Conservation (phyloP, 2,329 filamentous ascomycete species). For the Parastagonospora nodorum region DNA sequence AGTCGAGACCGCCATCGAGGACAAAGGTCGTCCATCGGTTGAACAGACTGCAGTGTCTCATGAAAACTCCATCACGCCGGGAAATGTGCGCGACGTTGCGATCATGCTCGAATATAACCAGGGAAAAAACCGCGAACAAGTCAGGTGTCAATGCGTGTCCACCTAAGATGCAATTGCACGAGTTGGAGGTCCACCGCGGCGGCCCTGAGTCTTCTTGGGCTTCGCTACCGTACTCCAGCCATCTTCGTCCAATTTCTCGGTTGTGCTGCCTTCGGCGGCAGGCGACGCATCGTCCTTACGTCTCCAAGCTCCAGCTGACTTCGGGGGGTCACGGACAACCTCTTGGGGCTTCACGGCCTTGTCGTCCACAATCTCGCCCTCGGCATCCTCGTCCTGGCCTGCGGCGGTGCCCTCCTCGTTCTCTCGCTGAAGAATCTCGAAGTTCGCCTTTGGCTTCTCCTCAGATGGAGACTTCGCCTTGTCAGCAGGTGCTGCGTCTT, state of each 20-base stretch:
- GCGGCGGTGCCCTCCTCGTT: conserved; percentile 42
- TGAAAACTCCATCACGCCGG: conserved; percentile 32
- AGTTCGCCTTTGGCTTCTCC: conserved; percentile 56
- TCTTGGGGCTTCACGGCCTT: conserved; percentile 63
- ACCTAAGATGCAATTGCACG: conserved; percentile 55
- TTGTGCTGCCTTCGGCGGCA: conserved; percentile 46
- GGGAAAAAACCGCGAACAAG: conserved; percentile 12
- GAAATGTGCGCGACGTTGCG: conserved; percentile 32
- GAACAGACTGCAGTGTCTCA: conserved; percentile 28
- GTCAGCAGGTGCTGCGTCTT: conserved; percentile 53
- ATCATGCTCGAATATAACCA: conserved; percentile 28
- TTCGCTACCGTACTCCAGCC: conserved; percentile 60
- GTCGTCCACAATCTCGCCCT: conserved; percentile 56
- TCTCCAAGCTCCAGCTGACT: conserved; percentile 47
- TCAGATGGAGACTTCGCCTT: conserved; percentile 40
- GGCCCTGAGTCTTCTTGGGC: conserved; percentile 48
- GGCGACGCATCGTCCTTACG: conserved; percentile 41
- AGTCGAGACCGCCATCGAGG: conserved; percentile 23
- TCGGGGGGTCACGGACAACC: conserved; percentile 53
- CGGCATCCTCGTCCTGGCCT: conserved; percentile 54
- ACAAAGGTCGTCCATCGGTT: conserved; percentile 22
- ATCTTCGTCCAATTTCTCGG: conserved; percentile 56
- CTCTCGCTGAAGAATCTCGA: conserved; percentile 61
- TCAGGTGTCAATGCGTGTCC: conserved; percentile 11
- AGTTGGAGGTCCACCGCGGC: conserved; percentile 45